Percentiles rank a stretch among this genome's conserved stretches.
Evolutionary conservation across 345 rosid genomes (phyloP).

Genomic region (Eucalyptus dawsonii): DNA sequence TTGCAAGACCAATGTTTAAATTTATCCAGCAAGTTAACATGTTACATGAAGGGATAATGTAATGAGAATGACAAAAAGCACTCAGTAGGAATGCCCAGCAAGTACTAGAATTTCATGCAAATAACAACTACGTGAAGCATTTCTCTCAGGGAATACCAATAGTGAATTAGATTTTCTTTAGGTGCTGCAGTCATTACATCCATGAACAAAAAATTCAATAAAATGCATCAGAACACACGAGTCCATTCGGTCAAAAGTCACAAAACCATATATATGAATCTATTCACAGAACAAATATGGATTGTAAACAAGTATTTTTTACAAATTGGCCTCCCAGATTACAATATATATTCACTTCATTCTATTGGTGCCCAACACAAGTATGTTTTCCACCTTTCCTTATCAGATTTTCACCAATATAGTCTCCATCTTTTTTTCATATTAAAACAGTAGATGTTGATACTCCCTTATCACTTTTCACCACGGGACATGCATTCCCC

Average conservation of each 20-base stretch:
- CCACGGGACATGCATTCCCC: not conserved
- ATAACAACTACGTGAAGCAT: not conserved
- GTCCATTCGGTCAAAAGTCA: not conserved
- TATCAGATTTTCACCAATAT: not conserved
- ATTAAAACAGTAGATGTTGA: not conserved
- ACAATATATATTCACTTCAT: not conserved
- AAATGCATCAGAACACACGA: not conserved
- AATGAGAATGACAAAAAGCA: not conserved
- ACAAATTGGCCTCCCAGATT: not conserved
- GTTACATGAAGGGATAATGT: not conserved
- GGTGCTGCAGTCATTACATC: not conserved
- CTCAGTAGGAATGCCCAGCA: not conserved
- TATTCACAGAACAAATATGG: not conserved
- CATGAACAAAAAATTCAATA: not conserved
- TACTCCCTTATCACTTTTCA: not conserved
- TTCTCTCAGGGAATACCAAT: not conserved
- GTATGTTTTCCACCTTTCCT: not conserved
- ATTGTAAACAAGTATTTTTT: not conserved
- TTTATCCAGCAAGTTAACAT: not conserved
- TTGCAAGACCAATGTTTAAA: not conserved
- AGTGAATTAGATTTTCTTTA: not conserved
- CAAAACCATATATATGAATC: not conserved
- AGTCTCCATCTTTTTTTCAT: not conserved
- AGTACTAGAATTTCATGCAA: not conserved
- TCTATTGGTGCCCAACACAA: not conserved